Conservation (phyloP, 1,284 basidiomycete genomes). For the Cutaneotrichosporon spelunceum region DNA sequence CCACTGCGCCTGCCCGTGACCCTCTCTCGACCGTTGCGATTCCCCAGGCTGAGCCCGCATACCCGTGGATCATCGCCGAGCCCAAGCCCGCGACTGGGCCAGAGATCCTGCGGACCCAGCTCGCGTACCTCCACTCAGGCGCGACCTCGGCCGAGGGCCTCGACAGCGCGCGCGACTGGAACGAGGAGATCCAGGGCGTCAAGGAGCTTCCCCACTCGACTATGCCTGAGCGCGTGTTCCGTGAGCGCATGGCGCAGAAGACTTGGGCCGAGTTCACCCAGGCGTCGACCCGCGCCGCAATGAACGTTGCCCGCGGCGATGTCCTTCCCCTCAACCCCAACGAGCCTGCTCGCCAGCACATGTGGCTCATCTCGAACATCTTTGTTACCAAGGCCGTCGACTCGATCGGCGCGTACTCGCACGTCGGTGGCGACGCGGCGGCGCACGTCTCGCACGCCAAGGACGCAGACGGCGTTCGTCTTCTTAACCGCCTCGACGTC, state of each 20-base stretch:
- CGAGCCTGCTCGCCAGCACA: conserved; percentile 56
- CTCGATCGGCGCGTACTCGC: conserved; percentile 56
- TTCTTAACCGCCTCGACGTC: conserved; percentile 59
- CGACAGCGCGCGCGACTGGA: conserved; percentile 59
- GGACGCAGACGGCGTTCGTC: conserved; percentile 57
- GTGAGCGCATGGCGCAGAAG: conserved; percentile 58
- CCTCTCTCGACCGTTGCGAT: conserved; percentile 54
- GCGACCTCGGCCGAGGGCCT: conserved; percentile 55
- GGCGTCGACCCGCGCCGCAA: conserved; percentile 56
- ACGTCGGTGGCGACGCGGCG: conserved; percentile 59
- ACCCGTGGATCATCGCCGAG: conserved; percentile 55
- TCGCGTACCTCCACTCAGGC: conserved; percentile 58
- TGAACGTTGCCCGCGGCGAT: conserved; percentile 56
- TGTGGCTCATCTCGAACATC: conserved; percentile 59
- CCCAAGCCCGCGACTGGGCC: conserved; percentile 49
- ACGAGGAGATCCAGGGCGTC: conserved; percentile 59
- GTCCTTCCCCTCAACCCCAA: conserved; percentile 59
- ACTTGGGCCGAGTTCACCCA: conserved; percentile 57
- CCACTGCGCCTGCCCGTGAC: conserved; percentile 40
- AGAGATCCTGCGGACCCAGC: conserved; percentile 57
- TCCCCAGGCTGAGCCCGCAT: conserved; percentile 56
- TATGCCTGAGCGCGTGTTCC: conserved; percentile 56
- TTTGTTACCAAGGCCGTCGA: conserved; percentile 60
- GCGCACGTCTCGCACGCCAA: conserved; percentile 58
- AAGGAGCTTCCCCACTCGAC: conserved; percentile 56